These are phyloP conservation scores for Malassezia brasiliensis DNA, from an alignment of 1,284 basidiomycete genomes.

Conservation along the genomic window DNA sequence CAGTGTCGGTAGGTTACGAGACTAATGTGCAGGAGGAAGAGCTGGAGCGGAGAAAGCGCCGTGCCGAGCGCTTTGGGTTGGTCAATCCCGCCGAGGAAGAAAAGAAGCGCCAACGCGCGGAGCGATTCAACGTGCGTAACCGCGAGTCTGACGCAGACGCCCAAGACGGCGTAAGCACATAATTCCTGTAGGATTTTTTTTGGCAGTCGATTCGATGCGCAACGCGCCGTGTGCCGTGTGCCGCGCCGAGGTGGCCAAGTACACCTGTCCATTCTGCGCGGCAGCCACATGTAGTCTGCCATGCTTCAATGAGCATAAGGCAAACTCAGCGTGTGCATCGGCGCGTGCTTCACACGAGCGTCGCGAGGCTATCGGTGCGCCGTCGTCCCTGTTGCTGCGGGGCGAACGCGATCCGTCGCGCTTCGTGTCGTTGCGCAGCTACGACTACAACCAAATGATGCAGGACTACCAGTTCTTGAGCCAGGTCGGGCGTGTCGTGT, in stretches of 20 bases:
- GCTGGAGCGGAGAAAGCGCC: slow-evolving; percentile 22
- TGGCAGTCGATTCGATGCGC: not conserved
- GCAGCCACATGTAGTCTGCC: slow-evolving; percentile 9
- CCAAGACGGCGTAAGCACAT: not conserved
- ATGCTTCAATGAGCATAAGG: slow-evolving; percentile 12
- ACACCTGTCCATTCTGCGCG: slow-evolving; percentile 16
- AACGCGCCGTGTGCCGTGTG: slow-evolving; percentile 6
- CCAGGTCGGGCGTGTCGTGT: slow-evolving; percentile 14
- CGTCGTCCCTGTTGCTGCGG: not conserved
- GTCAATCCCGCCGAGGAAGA: slow-evolving; percentile 21
- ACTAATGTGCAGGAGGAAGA: slow-evolving; percentile 19
- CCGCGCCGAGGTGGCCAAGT: slow-evolving; percentile 3
- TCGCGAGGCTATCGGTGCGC: not conserved
- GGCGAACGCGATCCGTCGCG: not conserved
- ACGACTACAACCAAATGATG: slow-evolving; percentile 16
- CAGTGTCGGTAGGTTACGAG: slow-evolving; percentile 2
- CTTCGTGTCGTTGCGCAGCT: slow-evolving; percentile 12
- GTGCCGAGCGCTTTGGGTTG: slow-evolving; percentile 36
- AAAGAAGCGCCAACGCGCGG: slow-evolving; percentile 23
- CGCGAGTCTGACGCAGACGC: not conserved
- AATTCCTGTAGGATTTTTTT: slow-evolving; percentile 8
- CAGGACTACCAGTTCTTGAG: slow-evolving; percentile 16
- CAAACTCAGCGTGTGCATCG: not conserved
- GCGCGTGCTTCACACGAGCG: not conserved
- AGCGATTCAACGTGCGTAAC: slow-evolving; percentile 6